Conservation (phyloP, 1,284 basidiomycete genomes). For the Heterobasidion irregulare region DNA sequence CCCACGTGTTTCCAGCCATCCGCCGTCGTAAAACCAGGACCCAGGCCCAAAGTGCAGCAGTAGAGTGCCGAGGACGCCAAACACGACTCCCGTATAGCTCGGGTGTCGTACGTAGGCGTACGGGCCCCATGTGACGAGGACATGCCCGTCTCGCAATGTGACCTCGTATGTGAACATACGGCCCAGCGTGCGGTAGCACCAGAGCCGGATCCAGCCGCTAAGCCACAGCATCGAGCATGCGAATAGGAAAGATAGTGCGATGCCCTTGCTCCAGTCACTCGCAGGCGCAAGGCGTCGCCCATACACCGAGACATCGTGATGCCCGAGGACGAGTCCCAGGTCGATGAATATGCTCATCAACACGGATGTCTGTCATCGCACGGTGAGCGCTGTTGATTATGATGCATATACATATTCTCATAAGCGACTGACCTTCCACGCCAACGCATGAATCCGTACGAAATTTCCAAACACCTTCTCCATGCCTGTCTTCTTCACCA, state of each 20-base stretch:
- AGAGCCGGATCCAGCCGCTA: constrained; percentile 25
- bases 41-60: constrained; percentile 45
- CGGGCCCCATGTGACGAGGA: constrained; percentile 42
- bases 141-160: constrained; percentile 44
- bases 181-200: constrained; percentile 34
- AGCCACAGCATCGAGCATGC: constrained; percentile 27
- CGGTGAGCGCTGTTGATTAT: background rate
- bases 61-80: constrained; percentile 37
- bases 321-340: background rate
- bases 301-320: background rate
- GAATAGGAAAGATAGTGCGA: constrained; percentile 30
- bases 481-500: constrained; percentile 5
- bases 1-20: constrained; percentile 21
- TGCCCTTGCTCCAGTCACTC: constrained; percentile 14
- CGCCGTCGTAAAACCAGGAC: constrained; percentile 46
- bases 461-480: constrained; percentile 10
- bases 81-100: constrained; percentile 19
- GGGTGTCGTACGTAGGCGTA: constrained; percentile 41
- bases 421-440: constrained; percentile 10
- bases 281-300: background rate
- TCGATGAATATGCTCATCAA: constrained; percentile 7
- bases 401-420: too few species aligned
- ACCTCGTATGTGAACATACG: constrained; percentile 56
- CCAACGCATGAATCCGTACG: constrained; percentile 8
- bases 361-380: constrained; percentile 8